Conservation (phyloP, 2,329 filamentous ascomycete genomes). For the Daldinia eschscholtzii region DNA sequence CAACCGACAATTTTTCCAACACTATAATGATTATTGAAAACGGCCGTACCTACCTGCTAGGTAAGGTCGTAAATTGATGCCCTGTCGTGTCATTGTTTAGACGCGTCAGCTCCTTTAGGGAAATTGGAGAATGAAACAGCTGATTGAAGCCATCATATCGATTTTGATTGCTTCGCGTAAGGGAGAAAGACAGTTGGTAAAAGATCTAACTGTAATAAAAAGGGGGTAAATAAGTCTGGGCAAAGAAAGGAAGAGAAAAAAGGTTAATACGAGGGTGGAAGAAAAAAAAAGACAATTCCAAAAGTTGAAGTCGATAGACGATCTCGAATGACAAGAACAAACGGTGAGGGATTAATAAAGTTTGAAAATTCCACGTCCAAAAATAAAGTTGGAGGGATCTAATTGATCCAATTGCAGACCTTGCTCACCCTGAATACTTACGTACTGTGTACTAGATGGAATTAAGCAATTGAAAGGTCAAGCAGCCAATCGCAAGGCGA, state of each 20-base stretch:
- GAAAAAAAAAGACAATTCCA: constrained; percentile 18
- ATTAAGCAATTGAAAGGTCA: constrained; percentile 39
- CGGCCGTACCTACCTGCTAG: constrained; percentile 25
- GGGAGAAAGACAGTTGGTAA: constrained; percentile 19
- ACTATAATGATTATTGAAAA: constrained; percentile 13
- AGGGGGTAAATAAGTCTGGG: constrained; percentile 4
- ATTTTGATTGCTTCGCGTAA: constrained; percentile 35
- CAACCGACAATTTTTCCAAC: not conserved
- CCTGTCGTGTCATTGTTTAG: constrained; percentile 20
- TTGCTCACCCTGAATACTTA: constrained; percentile 30
- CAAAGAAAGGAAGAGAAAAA: not conserved
- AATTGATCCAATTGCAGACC: constrained; percentile 31
- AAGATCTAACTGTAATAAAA: not conserved
- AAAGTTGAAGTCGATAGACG: constrained; percentile 1
- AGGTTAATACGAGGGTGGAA: constrained; percentile 6
- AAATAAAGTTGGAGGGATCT: constrained; percentile 19
- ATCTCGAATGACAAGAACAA: constrained; percentile 10
- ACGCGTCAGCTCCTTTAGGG: constrained; percentile 34
- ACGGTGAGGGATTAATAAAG: constrained; percentile 34
- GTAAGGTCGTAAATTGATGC: constrained; percentile 33
- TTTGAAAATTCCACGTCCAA: constrained; percentile 21
- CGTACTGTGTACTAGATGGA: constrained; percentile 43
- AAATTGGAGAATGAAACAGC: constrained; percentile 31
- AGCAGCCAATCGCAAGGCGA: constrained; percentile 27
- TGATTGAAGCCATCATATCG: constrained; percentile 18